Conservation (phyloP, 371 early-diverging fungal genomes). For the Capniomyces stellatus region DNA sequence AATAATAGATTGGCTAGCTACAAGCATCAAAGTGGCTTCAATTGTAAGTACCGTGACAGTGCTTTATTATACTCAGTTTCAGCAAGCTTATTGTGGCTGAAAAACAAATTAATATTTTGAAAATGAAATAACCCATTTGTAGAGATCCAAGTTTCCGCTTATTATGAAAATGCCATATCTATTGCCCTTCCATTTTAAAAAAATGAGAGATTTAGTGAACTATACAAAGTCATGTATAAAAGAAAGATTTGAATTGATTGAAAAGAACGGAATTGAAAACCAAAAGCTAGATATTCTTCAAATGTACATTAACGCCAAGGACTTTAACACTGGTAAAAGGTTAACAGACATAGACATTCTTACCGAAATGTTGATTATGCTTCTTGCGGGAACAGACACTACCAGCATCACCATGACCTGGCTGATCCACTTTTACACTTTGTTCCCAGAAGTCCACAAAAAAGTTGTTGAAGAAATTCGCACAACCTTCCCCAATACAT, state of each 20-base stretch:
- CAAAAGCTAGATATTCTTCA: slow-evolving; percentile 11
- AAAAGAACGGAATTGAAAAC: neutral
- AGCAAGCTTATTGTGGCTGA: no score
- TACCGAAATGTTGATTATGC: slow-evolving; percentile 8
- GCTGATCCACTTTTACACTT: slow-evolving; percentile 10
- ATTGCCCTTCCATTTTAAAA: neutral
- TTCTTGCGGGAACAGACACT: slow-evolving; percentile 23
- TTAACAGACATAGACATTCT: slow-evolving; percentile 6
- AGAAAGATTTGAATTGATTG: neutral
- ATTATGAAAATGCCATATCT: neutral
- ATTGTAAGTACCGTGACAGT: neutral
- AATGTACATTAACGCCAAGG: slow-evolving; percentile 10
- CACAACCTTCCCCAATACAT: slow-evolving; percentile 7
- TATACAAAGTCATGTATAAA: neutral
- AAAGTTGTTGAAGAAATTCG: slow-evolving; percentile 10
- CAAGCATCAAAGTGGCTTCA: neutral
- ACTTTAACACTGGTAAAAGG: slow-evolving; percentile 6
- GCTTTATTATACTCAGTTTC: no score
- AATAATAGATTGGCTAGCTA: neutral
- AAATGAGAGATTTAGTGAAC: neutral
- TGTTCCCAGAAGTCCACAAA: slow-evolving; percentile 6
- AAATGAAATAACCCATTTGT: neutral
- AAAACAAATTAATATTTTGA: no score
- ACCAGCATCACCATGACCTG: slow-evolving; percentile 20
- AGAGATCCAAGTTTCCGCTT: neutral